phyloP scores from a whole-genome alignment of 2,329 filamentous ascomycete genomes.

The Lasiodiplodia sp. region DNA sequence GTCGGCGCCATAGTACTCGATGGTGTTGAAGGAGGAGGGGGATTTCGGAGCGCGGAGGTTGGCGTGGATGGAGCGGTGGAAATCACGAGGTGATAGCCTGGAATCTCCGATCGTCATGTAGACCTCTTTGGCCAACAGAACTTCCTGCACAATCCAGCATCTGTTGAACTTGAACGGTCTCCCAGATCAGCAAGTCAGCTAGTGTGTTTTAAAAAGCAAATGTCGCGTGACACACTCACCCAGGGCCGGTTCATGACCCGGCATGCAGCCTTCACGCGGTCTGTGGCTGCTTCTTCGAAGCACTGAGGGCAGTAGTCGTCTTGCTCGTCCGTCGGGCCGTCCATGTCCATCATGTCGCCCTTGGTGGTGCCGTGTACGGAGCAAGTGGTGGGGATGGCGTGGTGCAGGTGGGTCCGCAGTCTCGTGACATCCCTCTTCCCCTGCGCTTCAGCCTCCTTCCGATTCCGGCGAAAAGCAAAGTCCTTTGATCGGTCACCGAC shows the following conservation, averaged over 20 bases:
- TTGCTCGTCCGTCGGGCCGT: background rate
- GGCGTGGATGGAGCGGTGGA: background rate
- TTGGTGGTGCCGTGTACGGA: background rate
- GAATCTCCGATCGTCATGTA: constrained; percentile 3
- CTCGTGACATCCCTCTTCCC: background rate
- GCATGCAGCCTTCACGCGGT: background rate
- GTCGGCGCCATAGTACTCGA: too few relatives aligned
- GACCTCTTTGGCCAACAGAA: constrained; percentile 19
- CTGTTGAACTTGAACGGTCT: constrained; percentile 2
- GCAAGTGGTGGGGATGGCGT: background rate
- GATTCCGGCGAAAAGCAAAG: background rate
- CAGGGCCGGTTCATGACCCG: constrained; percentile 6
- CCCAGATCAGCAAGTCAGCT: background rate
- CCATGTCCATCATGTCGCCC: constrained; percentile 9
- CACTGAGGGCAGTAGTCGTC: background rate
- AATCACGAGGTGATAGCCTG: constrained; percentile 2
- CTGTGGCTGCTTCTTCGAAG: background rate
- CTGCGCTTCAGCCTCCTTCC: constrained; percentile 5
- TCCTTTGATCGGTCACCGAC: background rate
- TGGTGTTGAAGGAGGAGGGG: too few relatives aligned
- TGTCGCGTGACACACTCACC: constrained; percentile 14
- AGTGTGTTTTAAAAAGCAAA: background rate
- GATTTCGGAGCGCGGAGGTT: background rate
- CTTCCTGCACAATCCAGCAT: constrained; percentile 24
- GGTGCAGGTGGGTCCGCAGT: background rate